Evolutionary conservation across 805 yeast species (phyloP), one percentile per base, ranked within the genome.

Genomic region (Spathaspora girioi): DNA sequence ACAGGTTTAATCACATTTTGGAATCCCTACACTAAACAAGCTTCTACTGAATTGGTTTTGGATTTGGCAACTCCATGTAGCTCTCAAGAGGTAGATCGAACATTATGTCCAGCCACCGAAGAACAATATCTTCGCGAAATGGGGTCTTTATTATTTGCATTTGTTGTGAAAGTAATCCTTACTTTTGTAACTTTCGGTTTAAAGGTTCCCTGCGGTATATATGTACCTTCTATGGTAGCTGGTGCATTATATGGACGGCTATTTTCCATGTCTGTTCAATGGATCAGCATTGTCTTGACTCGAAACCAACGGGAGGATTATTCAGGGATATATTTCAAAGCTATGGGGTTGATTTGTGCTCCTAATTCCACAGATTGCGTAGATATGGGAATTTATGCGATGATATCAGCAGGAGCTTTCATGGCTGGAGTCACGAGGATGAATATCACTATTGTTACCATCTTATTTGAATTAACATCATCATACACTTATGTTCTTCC

Each of bases 151-250:
- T 45, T 57, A 0, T 59, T 59, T 54, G 85, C 84, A 2, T 66
- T 81, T 38, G 53, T 70, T 2, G 62, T 78, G 45, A 81, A 81
- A 54, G 54, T 75, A 0, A 50, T 72, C 2, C 63, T 81, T 29
- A 82, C 86, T 5, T 69, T 76, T 20, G 62, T 81, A 12, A 80
- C 86, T 0, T 80, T 80, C 62, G 87, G 87, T 1, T 61, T 81
- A 47, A 82, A 80, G 56, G 66, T 82, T 2, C 87, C 87, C 1
- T 75, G 81, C 44, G 87, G 87, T 5, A 77, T 82, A 12, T 82
- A 82, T 54, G 83, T 83, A 1, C 87, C 87, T 5, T 77, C 84
- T 1, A 82, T 82, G 87, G 82, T 80, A 1, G 70, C 78, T 19
- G 87, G 87, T 0, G 85, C 86, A 2, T 63, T 83, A 27, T 81